phyloP scores from a whole-genome alignment of 2,329 filamentous ascomycete genomes.

The Fusarium scirpi region DNA sequence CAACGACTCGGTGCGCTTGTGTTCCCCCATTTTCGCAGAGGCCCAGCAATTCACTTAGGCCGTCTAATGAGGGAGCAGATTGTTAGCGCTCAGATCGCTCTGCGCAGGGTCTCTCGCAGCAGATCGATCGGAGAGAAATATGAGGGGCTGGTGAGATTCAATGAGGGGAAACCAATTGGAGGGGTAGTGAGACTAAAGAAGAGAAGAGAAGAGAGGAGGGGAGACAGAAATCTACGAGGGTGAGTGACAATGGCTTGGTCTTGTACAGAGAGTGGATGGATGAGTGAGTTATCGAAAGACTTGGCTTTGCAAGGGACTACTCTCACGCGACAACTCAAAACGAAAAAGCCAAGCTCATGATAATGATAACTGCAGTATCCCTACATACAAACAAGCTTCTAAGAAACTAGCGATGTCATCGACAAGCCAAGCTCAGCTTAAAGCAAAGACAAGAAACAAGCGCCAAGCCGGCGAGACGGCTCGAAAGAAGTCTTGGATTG shows the following conservation, averaged over 20 bases:
- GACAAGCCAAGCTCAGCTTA: slow-evolving; percentile 14
- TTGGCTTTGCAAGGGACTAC: slow-evolving; percentile 28
- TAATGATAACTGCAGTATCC: background rate
- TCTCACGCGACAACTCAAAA: slow-evolving; percentile 32
- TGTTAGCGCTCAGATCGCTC: slow-evolving; percentile 1
- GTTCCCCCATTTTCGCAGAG: slow-evolving; percentile 48
- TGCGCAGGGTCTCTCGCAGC: slow-evolving; percentile 7
- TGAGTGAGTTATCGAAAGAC: background rate
- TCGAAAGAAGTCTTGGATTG: slow-evolving; percentile 22
- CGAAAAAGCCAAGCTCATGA: slow-evolving; percentile 11
- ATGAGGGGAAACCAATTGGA: slow-evolving; percentile 30
- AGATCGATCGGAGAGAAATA: slow-evolving; percentile 20
- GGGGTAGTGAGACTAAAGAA: slow-evolving; percentile 7
- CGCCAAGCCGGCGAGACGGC: slow-evolving; percentile 41
- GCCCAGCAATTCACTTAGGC: slow-evolving; percentile 1
- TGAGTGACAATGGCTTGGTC: slow-evolving; percentile 13
- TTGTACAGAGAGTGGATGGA: background rate
- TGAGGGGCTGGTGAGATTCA: slow-evolving; percentile 7
- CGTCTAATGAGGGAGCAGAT: slow-evolving; percentile 11
- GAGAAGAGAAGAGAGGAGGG: background rate
- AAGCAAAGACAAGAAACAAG: slow-evolving; percentile 15
- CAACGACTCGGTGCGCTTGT: slow-evolving; percentile 45
- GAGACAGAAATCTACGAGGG: slow-evolving; percentile 6
- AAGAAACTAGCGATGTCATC: slow-evolving; percentile 24
- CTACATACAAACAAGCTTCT: background rate